phyloP scores from a whole-genome alignment of 2,329 filamentous ascomycete genomes.

The Cladophialophora bantiana region DNA sequence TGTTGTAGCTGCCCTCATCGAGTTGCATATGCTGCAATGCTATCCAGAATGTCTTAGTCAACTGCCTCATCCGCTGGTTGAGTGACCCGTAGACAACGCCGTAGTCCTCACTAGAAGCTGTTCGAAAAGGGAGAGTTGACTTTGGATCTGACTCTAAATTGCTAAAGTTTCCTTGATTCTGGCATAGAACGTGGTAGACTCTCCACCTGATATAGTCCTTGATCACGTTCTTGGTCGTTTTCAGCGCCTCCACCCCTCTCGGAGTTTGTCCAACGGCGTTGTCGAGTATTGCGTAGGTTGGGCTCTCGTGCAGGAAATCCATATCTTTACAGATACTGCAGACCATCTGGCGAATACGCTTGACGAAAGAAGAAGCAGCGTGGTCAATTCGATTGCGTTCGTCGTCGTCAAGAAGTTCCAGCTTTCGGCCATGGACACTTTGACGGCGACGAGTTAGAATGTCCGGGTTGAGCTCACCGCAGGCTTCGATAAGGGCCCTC shows the following conservation, averaged over 20 bases:
- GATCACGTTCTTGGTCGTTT: constrained; percentile 39
- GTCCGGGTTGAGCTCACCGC: constrained; percentile 27
- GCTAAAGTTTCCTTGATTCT: constrained; percentile 11
- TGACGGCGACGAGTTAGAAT: constrained; percentile 12
- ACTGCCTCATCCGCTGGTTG: constrained; percentile 27
- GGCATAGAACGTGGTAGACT: constrained; percentile 42
- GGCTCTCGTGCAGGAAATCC: constrained; percentile 48
- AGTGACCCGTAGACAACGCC: constrained; percentile 21
- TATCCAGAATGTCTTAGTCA: constrained; percentile 46
- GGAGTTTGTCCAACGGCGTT: constrained; percentile 33
- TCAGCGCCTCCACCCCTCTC: constrained; percentile 33
- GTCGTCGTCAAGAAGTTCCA: constrained; percentile 61
- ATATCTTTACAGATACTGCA: constrained; percentile 47
- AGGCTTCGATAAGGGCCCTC: constrained; percentile 58
- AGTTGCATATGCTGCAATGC: constrained; percentile 28
- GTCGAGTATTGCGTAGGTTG: constrained; percentile 44
- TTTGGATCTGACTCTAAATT: constrained; percentile 19
- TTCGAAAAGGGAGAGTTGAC: constrained; percentile 17
- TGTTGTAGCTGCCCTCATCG: constrained; percentile 14
- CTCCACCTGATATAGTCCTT: constrained; percentile 46
- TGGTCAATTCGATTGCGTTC: constrained; percentile 66
- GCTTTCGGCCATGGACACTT: constrained; percentile 56
- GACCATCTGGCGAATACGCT: constrained; percentile 52
- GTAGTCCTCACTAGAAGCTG: constrained; percentile 13
- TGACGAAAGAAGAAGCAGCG: constrained; percentile 61